These are phyloP conservation scores for Diaporthe batatas DNA, from an alignment of 2,329 filamentous ascomycete species.

Conservation along the genomic window DNA sequence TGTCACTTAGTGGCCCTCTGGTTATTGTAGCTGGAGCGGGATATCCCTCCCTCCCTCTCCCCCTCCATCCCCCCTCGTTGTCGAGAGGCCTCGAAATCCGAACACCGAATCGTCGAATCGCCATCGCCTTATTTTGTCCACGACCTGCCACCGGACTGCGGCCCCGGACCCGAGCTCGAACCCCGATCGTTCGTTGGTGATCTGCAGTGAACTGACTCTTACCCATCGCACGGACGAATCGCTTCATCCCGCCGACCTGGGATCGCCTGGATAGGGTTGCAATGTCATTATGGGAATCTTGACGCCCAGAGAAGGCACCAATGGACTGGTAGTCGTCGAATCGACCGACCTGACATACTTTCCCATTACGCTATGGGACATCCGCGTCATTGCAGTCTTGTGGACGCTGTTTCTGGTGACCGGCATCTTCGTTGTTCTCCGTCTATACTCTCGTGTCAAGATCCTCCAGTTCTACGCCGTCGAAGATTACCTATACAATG, in stretches of 20 bases:
- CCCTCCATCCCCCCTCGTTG: not conserved
- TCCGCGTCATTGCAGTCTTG: conserved; percentile 40
- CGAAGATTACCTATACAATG: conserved; percentile 41
- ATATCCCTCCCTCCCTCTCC: not conserved
- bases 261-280: conserved; percentile 24
- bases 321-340: conserved; percentile 26
- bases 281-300: conserved; percentile 33
- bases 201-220: conserved; percentile 24
- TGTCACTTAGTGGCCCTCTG: conserved; percentile 17
- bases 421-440: conserved; percentile 39
- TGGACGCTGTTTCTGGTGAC: conserved; percentile 41
- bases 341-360: conserved; percentile 33
- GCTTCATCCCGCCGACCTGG: conserved; percentile 9
- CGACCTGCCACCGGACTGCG: conserved; percentile 11
- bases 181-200: conserved; percentile 16
- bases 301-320: conserved; percentile 36
- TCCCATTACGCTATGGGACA: conserved; percentile 38
- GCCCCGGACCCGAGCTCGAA: not conserved
- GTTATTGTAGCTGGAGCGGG: conserved; percentile 26
- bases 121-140: not conserved
- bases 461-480: conserved; percentile 42
- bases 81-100: conserved; percentile 15
- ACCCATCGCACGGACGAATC: conserved; percentile 18
- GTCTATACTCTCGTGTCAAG: conserved; percentile 39
- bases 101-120: conserved; percentile 25